Conservation (phyloP, 2,329 filamentous ascomycete species). For the Hirsutella minnesotensis region DNA sequence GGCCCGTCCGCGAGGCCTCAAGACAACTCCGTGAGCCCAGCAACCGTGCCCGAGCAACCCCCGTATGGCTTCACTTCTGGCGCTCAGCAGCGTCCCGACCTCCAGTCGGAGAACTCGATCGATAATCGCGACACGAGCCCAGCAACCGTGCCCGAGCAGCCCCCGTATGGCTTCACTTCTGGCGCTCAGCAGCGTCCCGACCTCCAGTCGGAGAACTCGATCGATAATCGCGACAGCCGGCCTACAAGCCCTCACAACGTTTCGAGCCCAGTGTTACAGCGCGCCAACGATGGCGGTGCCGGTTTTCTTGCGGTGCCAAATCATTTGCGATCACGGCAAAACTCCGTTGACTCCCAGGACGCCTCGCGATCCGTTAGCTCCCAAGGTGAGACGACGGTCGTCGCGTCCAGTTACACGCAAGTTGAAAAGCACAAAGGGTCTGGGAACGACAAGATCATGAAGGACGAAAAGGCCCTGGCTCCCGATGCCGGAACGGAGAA, state of each 20-base stretch:
- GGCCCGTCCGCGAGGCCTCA: constrained; percentile 22
- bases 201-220: constrained; percentile 42
- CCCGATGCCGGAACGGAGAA: constrained; percentile 66
- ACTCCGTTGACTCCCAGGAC: constrained; percentile 58
- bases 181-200: constrained; percentile 23
- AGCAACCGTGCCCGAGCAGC: constrained; percentile 20
- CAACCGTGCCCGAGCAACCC: constrained; percentile 20
- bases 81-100: constrained; percentile 23
- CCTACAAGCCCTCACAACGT: constrained; percentile 65
- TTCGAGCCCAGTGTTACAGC: constrained; percentile 41
- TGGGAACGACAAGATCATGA: constrained; percentile 45
- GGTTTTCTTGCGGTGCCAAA: constrained; percentile 57
- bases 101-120: constrained; percentile 46
- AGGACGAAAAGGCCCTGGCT: constrained; percentile 55
- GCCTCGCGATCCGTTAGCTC: constrained; percentile 45
- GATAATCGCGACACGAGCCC: constrained; percentile 50
- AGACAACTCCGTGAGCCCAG: constrained; percentile 29
- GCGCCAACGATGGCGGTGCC: constrained; percentile 30
- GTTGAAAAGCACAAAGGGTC: constrained; percentile 26
- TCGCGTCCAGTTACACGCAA: constrained; percentile 30
- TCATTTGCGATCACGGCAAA: constrained; percentile 46
- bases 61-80: constrained; percentile 13
- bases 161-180: constrained; percentile 13
- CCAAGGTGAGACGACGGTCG: constrained; percentile 51
- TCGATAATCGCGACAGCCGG: constrained; percentile 54